Evolutionary conservation across 2,329 filamentous ascomycete species (phyloP), one percentile per base, ranked within the genome.

Genomic region (Alternaria infectoria): DNA sequence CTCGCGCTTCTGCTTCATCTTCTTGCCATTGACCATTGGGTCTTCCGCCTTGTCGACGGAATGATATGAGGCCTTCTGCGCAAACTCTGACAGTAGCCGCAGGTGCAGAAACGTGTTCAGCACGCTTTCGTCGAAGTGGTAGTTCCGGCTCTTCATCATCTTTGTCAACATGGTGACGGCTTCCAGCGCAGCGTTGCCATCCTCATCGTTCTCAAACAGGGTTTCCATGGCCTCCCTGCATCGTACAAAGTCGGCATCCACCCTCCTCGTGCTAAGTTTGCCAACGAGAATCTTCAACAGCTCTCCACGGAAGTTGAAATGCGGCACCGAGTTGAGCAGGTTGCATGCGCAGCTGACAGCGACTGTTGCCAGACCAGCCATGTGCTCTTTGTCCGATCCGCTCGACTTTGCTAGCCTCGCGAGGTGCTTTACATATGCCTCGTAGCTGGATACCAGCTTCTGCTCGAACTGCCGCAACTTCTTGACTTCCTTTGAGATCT

Each of bases 301-400:
- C 57, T 99, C 95, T 52, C 86, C 87, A 44, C 96, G 90, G 80
- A 97, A 97, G 84, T 99, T 99, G 88, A 99, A 99, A 82, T 99
- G 96, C 4, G 96, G 93, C 1, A 97, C 93, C 2, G 91, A 86
- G 19, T 88, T 88, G 44, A 98, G 81, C 15, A 99, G 86, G 28
- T 87, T 91, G 80, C 93, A 97, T 2, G 91, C 90, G 77, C 96
- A 99, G 46, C 89, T 90, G 61, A 97, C 90, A 4, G 96, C 95
- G 25, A 97, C 86, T 56, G 86, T 91, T 7, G 89, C 87, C 23
- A 97, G 66, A 19, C 83, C 74, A 9, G 76, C 79, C 32, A 75
- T 65, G 13, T 83, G 74, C 45, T 79, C 61, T 71, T 80, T 66
- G 68, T 70, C 80, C 65, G 76, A 71, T 57, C 86, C 85, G 50